phyloP scores from a whole-genome alignment of 2,329 filamentous ascomycete genomes.

The Cordyceps sp. region DNA sequence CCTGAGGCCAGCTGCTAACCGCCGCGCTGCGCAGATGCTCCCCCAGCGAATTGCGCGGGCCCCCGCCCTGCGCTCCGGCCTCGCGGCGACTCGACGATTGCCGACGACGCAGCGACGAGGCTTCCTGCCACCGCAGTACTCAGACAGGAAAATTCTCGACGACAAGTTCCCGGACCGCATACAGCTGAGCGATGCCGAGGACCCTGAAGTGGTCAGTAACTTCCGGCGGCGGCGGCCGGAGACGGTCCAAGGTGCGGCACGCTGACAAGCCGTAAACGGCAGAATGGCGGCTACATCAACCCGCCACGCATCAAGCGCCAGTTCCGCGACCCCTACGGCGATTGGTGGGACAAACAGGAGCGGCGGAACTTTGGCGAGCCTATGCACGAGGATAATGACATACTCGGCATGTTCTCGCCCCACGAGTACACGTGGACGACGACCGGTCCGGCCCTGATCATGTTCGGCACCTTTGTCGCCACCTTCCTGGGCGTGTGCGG shows the following conservation, averaged over 20 bases:
- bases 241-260: too few relatives aligned
- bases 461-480: slow-evolving; percentile 51
- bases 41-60: slow-evolving; percentile 39
- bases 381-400: slow-evolving; percentile 90
- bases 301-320: slow-evolving; percentile 69
- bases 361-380: slow-evolving; percentile 93
- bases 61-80: slow-evolving; percentile 24
- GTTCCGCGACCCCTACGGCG: slow-evolving; percentile 79
- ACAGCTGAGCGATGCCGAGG: slow-evolving; percentile 38
- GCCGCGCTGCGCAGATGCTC: slow-evolving; percentile 34
- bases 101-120: slow-evolving; percentile 39
- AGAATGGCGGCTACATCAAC: slow-evolving; percentile 79
- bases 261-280: slow-evolving; percentile 4
- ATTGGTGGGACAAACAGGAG: slow-evolving; percentile 98
- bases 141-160: slow-evolving; percentile 28
- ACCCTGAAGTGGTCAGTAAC: slow-evolving; percentile 46
- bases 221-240: not conserved
- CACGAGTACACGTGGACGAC: slow-evolving; percentile 76
- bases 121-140: slow-evolving; percentile 34
- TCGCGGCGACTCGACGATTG: slow-evolving; percentile 29
- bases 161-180: slow-evolving; percentile 34
- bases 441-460: slow-evolving; percentile 50
- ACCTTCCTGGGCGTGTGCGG: slow-evolving; percentile 49
- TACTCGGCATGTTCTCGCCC: slow-evolving; percentile 75
- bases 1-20: not conserved